Conservation (phyloP, 768 basidiomycete species). For the Pholiota microspora region DNA sequence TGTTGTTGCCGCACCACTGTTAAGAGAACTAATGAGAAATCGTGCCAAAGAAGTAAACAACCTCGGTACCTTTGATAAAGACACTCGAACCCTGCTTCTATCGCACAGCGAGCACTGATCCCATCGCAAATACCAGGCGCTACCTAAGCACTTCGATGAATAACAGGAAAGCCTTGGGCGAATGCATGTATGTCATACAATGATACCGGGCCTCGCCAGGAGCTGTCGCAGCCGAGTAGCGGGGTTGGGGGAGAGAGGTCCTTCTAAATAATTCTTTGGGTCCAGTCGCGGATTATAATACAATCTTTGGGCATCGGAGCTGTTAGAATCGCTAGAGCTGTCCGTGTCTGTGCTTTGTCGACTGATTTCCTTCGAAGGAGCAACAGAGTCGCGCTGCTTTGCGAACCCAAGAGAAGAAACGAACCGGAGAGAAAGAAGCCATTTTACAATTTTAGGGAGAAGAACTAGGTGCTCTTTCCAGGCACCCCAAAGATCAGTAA, state of each 20-base stretch:
- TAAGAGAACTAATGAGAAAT: neutral
- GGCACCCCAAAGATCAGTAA: neutral
- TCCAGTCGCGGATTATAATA: slow-evolving; percentile 73
- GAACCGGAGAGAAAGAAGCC: neutral
- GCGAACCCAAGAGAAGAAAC: neutral
- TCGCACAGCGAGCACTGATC: slow-evolving; percentile 75
- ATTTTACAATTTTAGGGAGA: neutral
- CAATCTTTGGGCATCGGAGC: neutral
- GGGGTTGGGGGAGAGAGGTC: slow-evolving; percentile 65
- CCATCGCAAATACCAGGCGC: slow-evolving; percentile 82
- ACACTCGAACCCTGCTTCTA: slow-evolving; percentile 78
- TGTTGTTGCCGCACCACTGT: slow-evolving; percentile 75
- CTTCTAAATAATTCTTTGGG: slow-evolving; percentile 65
- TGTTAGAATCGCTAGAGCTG: neutral
- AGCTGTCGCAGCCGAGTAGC: slow-evolving; percentile 71
- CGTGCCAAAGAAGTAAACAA: neutral
- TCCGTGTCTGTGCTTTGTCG: neutral
- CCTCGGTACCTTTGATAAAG: slow-evolving; percentile 69
- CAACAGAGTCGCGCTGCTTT: neutral
- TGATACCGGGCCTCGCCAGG: slow-evolving; percentile 71
- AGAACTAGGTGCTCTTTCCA: neutral
- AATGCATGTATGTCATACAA: slow-evolving; percentile 40
- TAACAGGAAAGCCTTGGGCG: neutral
- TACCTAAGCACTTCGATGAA: slow-evolving; percentile 35
- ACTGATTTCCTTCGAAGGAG: neutral